phyloP scores from a whole-genome alignment of 176 grass and related monocot species.

The Ensete ventricosum region DNA sequence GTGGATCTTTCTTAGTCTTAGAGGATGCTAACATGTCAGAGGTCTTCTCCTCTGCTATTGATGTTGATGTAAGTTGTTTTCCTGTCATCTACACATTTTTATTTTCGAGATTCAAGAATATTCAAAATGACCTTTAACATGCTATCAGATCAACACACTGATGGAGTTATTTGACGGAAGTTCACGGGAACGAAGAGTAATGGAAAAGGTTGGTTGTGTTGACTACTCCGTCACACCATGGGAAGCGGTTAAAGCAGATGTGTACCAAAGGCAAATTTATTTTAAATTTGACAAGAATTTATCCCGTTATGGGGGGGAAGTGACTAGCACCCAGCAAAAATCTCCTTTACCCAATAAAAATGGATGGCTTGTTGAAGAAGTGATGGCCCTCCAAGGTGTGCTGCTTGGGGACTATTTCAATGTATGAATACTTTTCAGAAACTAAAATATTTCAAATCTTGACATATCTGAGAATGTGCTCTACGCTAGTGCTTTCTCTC shows the following conservation, averaged over 20 bases:
- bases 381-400: slow-evolving; percentile 74
- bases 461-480: not conserved
- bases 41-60: slow-evolving; percentile 56
- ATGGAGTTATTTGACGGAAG: slow-evolving; percentile 80
- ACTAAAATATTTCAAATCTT: not conserved
- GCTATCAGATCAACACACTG: slow-evolving; percentile 47
- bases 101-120: not conserved
- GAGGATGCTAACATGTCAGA: slow-evolving; percentile 68
- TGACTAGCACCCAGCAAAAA: slow-evolving; percentile 67
- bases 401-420: slow-evolving; percentile 85
- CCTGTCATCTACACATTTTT: not conserved
- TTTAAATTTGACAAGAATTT: slow-evolving; percentile 72
- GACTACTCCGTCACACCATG: slow-evolving; percentile 74
- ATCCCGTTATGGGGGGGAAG: slow-evolving; percentile 66
- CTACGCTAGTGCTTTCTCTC: not conserved
- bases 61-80: slow-evolving; percentile 53
- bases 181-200: slow-evolving; percentile 48
- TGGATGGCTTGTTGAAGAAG: slow-evolving; percentile 88
- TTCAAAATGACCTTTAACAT: slow-evolving; percentile 15
- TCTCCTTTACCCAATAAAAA: slow-evolving; percentile 53
- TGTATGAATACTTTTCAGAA: slow-evolving; percentile 30
- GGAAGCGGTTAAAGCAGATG: slow-evolving; percentile 58
- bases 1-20: slow-evolving; percentile 68
- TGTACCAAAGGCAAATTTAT: slow-evolving; percentile 75
- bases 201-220: slow-evolving; percentile 80